A percentile compares a stretch with the other conserved stretches of the same genome.
These are phyloP conservation scores for Gonapodya prolifera DNA, from an alignment of 192 early-diverging fungal species.

Conservation along the genomic window DNA sequence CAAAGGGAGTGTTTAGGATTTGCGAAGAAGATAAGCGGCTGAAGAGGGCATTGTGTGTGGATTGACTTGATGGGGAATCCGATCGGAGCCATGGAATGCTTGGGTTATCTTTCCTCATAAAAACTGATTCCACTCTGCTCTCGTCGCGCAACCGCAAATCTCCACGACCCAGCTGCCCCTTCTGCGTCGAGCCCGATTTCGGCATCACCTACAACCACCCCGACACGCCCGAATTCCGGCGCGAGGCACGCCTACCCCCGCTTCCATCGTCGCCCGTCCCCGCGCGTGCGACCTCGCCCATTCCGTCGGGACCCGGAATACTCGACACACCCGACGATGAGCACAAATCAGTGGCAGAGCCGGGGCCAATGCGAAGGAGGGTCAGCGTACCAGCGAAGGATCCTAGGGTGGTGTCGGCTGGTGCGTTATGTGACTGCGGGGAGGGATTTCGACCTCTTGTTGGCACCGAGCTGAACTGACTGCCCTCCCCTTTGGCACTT, in stretches of 20 bases:
- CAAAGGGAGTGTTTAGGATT: no score
- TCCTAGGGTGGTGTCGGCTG: neutral
- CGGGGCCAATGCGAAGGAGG: neutral
- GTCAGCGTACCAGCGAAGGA: neutral
- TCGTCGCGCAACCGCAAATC: no score
- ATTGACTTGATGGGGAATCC: no score
- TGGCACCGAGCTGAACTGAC: no score
- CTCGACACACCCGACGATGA: neutral
- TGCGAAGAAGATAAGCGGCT: no score
- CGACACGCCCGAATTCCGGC: constrained; percentile 13
- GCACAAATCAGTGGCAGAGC: neutral
- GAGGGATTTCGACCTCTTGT: no score
- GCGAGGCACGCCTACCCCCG: constrained; percentile 6
- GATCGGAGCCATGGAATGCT: no score
- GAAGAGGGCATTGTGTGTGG: no score
- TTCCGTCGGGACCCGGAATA: neutral
- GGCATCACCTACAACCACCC: constrained; percentile 59
- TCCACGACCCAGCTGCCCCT: constrained; percentile 63
- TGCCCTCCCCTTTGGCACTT: no score
- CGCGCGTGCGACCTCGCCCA: neutral
- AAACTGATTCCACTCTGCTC: no score
- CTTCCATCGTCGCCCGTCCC: neutral
- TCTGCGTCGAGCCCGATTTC: constrained; percentile 75
- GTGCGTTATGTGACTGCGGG: no score
- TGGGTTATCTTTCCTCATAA: no score